phyloP scores from a whole-genome alignment of 139 green algal species.

The Coccomyxa sp. region DNA sequence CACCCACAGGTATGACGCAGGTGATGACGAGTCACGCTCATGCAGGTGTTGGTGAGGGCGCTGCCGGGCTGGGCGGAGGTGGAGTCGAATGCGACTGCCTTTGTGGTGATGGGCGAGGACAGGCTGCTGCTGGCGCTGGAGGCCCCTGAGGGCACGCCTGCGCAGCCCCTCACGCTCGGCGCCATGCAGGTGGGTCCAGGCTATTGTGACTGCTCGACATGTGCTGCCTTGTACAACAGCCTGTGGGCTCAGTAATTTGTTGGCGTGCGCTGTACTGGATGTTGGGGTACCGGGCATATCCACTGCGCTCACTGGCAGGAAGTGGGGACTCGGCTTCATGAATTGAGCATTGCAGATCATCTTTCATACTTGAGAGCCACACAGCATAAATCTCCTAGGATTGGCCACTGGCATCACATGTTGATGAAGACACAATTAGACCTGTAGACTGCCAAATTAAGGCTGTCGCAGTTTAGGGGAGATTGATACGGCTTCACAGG shows the following conservation, averaged over 20 bases:
- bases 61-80: constrained; percentile 4
- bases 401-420: neutral
- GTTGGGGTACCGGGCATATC: neutral
- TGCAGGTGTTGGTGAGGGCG: neutral
- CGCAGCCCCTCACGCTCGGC: constrained; percentile 39
- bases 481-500: neutral
- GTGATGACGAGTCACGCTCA: no score
- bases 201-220: neutral
- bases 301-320: neutral
- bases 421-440: neutral
- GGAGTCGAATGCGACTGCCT: constrained; percentile 8
- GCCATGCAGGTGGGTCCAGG: constrained; percentile 10
- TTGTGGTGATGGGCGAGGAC: constrained; percentile 19
- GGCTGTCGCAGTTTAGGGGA: neutral
- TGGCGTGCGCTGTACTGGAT: neutral
- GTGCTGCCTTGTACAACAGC: neutral
- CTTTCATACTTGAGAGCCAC: neutral
- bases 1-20: neutral
- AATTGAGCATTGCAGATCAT: neutral
- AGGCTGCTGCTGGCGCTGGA: constrained; percentile 33
- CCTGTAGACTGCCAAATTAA: neutral
- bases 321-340: neutral
- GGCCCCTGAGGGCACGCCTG: constrained; percentile 15
- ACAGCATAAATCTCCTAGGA: neutral
- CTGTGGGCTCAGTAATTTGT: neutral